phyloP scores from a whole-genome alignment of 306 rosid genomes.

The Biancaea sappan region DNA sequence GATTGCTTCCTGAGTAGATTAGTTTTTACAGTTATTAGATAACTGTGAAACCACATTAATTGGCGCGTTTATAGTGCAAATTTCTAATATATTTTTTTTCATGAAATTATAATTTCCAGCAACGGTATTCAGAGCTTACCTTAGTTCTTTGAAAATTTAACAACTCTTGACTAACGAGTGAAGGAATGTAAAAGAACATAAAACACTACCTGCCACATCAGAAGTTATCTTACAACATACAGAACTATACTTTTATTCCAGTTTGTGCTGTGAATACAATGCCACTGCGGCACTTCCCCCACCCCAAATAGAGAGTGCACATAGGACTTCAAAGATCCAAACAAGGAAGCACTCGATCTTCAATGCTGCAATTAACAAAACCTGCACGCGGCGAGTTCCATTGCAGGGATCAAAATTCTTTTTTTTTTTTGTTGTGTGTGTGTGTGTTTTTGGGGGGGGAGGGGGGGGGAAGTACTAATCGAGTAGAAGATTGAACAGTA shows the following conservation, averaged over 20 bases:
- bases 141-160: too few relatives aligned
- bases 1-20: too few relatives aligned
- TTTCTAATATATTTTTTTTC: background rate
- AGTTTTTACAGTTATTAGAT: too few relatives aligned
- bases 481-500: constrained; percentile 25
- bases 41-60: too few relatives aligned
- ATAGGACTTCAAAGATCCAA: constrained; percentile 6
- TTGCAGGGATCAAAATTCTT: constrained; percentile 25
- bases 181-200: background rate
- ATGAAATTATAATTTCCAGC: background rate
- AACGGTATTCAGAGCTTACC: too few relatives aligned
- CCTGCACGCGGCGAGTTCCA: constrained; percentile 34
- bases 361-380: constrained; percentile 25
- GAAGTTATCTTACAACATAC: constrained; percentile 15
- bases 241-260: constrained; percentile 15
- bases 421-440: too few relatives aligned
- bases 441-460: too few relatives aligned
- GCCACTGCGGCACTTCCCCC: too few relatives aligned
- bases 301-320: background rate
- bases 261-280: background rate
- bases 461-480: constrained; percentile 20
- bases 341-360: constrained; percentile 25
- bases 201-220: constrained; percentile 18
- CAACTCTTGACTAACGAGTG: background rate
- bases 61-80: background rate